Base-by-base conservation (phyloP, 805 yeast species). In the Scheffersomyces amazonensis region DNA sequence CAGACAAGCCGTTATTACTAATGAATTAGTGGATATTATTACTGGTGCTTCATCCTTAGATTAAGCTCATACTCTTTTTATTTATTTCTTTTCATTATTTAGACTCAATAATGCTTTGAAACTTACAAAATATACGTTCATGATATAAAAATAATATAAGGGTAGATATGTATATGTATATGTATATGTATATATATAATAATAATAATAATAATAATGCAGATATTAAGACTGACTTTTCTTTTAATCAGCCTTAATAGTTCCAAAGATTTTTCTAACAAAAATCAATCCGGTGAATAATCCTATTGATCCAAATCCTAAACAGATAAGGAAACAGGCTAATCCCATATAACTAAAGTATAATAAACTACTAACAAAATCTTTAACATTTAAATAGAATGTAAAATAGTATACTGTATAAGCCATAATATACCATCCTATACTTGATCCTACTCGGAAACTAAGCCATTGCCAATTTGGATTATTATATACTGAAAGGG, bases 1-100 rank as follows among this genome's bases (percentile, higher is more conserved):
- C 62, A 88, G 97, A 79, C 99, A 93, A 80, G 96, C 97, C 54
- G 96, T 90, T 64, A 91, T 91, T 63, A 90, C 98, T 72, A 93
- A 93, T 81, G 99, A 93, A 79, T 78, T 93, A 82, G 99, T 93
- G 63, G 99, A 93, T 75, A 93, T 93, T 63, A 91, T 93, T 70
- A 93, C 99, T 59, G 99, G 99, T 89, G 99, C 99, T 60, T 88
- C 98, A 49, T 88, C 98, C 43, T 82, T 93, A 75, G 96, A 86
- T 76, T 91, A 85, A 48, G 35, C 22, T 24, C 16, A 16, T 13
- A 19, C 28, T 18, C 18, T 30, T 19, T 22, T 15, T 31, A 16
- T 35, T 27, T 19, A 22, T 36, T 27, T 37, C 20, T 23, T 28
- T n/a, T n/a, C n/a, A n/a, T n/a, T n/a, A n/a, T n/a, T n/a, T n/a